Base-by-base conservation (phyloP, 768 basidiomycete genomes). In the Trametes meyenii region DNA sequence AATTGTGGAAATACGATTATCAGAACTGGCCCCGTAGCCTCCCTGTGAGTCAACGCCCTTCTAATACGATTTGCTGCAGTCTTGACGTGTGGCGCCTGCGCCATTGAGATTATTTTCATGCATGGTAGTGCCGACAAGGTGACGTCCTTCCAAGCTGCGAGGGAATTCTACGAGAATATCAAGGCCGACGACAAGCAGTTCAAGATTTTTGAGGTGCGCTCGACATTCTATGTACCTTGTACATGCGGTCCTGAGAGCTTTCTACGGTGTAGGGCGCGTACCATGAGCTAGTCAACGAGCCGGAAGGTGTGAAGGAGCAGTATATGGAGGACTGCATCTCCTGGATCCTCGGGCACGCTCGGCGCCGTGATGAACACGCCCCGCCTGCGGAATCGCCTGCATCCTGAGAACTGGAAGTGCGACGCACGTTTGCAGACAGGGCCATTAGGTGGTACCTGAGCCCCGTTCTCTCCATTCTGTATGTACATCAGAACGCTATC, bases 271-370 rank as follows among this genome's bases (percentile, higher is more conserved):
- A 91, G 90, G 83, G 81, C 17, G 88, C 83, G 3, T 87, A 78
- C 69, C 90, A 92, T 63, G 90, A 92, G 69, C 76, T 92, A 21
- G 84, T 87, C 29, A 87, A 89, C 62, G 90, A 92, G 67, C 84
- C 86, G 0, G 76, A 84, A 43, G 86, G 84, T 1, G 83, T 90
- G 12, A 81, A 82, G 62, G 85, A 89, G 58, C 81, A 81, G 58
- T 67, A 89, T 23, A 74, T 75, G 3, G 78, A 84, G 12, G 83
- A 85, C 56, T 77, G 84, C 57, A 73, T 84, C 26, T 57, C 78
- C 0, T 92, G 88, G 81, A 70, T 77, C 75, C 57, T 58, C 11
- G 29, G 7, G 17, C 57, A 11, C n/a, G 44, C 44, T 10, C 17
- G 4, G n/a, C 44, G 21, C 39, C 39, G 11, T 12, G 44, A 12